phyloP scores from a whole-genome alignment of 495 filamentous ascomycete genomes.

The Podospora conica region DNA sequence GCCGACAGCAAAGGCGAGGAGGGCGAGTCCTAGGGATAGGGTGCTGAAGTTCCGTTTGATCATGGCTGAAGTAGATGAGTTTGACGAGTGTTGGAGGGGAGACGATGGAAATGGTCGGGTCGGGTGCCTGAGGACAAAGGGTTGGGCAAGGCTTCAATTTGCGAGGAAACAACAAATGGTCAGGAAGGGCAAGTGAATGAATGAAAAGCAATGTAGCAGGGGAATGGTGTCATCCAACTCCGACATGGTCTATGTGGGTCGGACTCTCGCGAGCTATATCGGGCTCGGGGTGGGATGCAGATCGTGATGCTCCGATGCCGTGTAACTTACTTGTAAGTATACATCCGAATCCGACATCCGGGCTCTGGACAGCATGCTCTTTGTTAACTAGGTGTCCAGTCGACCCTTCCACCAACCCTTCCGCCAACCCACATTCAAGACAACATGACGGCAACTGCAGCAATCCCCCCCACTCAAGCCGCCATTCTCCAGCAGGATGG shows the following conservation, averaged over 20 bases:
- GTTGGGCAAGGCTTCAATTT: too few relatives aligned
- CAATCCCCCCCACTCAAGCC: constrained; percentile 5
- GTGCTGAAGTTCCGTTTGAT: not conserved
- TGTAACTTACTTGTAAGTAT: not conserved
- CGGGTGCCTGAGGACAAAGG: too few relatives aligned
- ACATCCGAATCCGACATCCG: not conserved
- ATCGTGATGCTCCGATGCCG: not conserved
- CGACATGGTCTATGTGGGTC: not conserved
- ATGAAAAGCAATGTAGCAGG: too few relatives aligned
- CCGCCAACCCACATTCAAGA: not conserved
- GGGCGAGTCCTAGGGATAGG: not conserved
- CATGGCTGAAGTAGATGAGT: not conserved
- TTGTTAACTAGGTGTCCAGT: not conserved
- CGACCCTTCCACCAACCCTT: not conserved
- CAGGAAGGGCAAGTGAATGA: too few relatives aligned
- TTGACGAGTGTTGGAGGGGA: too few relatives aligned
- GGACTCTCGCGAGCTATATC: not conserved
- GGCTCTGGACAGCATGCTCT: not conserved
- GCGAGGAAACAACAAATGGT: too few relatives aligned
- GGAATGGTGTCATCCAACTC: too few relatives aligned
- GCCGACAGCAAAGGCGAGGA: not conserved
- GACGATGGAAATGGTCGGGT: too few relatives aligned
- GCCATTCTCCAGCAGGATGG: constrained; percentile 15
- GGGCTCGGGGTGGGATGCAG: not conserved
- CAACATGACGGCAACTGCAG: not conserved